Evolutionary conservation across 176 grass and related monocot species (phyloP).

Genomic region (Metroxylon sagu): DNA sequence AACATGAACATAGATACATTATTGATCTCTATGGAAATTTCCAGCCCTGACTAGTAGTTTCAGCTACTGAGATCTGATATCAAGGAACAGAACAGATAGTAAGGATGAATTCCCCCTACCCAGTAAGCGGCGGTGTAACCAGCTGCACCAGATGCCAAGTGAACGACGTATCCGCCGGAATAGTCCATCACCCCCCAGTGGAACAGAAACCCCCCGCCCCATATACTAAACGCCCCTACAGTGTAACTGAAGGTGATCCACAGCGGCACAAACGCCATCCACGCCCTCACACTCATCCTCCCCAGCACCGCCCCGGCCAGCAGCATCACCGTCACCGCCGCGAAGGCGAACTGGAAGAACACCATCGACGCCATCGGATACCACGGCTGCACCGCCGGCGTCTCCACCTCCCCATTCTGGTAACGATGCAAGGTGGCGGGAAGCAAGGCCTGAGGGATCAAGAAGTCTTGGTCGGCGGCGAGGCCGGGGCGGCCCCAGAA

Average conservation of each 20-base stretch:
- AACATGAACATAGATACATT: no score
- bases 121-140: constrained; percentile 36
- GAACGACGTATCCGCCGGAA: constrained; percentile 34
- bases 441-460: constrained; percentile 30
- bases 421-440: constrained; percentile 43
- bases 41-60: no score
- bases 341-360: constrained; percentile 67
- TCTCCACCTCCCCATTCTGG: constrained; percentile 27
- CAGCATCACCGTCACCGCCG: constrained; percentile 57
- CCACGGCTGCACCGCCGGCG: constrained; percentile 35
- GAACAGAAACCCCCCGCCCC: constrained; percentile 77
- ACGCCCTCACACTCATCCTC: constrained; percentile 72
- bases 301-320: constrained; percentile 65
- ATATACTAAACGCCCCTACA: constrained; percentile 57
- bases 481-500: constrained; percentile 65
- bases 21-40: no score
- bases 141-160: constrained; percentile 27
- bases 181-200: constrained; percentile 42
- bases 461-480: constrained; percentile 38
- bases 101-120: neutral
- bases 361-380: constrained; percentile 68
- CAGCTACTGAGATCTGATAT: no score
- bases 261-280: constrained; percentile 71
- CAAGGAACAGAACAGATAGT: no score
- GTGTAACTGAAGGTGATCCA: constrained; percentile 71